These are phyloP conservation scores for Nitzschia sp. DNA, from an alignment of 108 stramenopile genomes.

Conservation along the genomic window DNA sequence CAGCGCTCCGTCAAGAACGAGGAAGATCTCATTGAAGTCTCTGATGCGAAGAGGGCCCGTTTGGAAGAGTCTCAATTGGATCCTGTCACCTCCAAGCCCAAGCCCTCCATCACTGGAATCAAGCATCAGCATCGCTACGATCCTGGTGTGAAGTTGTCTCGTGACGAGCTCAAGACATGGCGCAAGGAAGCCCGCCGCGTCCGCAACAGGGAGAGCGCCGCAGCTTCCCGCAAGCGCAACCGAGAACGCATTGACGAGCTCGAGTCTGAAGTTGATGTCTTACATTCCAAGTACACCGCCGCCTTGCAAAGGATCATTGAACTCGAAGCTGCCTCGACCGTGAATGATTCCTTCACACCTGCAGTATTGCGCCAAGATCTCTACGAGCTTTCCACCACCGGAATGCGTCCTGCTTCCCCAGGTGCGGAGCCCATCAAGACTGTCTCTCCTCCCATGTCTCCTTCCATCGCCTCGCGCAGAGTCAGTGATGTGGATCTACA, in stretches of 20 bases:
- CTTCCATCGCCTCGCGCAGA: background rate
- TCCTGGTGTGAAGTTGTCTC: slow-evolving; percentile 61
- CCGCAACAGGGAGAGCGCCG: slow-evolving; percentile 76
- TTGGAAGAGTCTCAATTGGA: slow-evolving; percentile 7
- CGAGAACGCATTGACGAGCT: slow-evolving; percentile 60
- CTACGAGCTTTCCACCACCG: background rate
- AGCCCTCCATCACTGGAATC: slow-evolving; percentile 45
- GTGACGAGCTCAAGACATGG: slow-evolving; percentile 68
- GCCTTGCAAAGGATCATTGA: slow-evolving; percentile 53
- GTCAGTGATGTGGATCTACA: slow-evolving; percentile 6
- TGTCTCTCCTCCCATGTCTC: slow-evolving; percentile 11
- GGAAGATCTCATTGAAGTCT: background rate
- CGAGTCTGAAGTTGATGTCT: slow-evolving; percentile 54
- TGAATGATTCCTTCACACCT: slow-evolving; percentile 21
- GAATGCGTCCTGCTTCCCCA: background rate
- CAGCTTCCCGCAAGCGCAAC: slow-evolving; percentile 62
- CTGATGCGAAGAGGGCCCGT: background rate
- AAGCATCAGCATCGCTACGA: slow-evolving; percentile 55
- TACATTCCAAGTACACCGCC: slow-evolving; percentile 51
- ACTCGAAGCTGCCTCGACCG: slow-evolving; percentile 28
- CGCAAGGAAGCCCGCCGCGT: slow-evolving; percentile 79
- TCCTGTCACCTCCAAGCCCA: slow-evolving; percentile 8
- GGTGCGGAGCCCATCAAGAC: slow-evolving; percentile 8
- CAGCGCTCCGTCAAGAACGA: slow-evolving; percentile 8
- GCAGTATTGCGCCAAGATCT: slow-evolving; percentile 29